Evolutionary conservation across 192 early-diverging fungal species (phyloP), one percentile per base, ranked within the genome.

Genomic region (Backusella sp.): DNA sequence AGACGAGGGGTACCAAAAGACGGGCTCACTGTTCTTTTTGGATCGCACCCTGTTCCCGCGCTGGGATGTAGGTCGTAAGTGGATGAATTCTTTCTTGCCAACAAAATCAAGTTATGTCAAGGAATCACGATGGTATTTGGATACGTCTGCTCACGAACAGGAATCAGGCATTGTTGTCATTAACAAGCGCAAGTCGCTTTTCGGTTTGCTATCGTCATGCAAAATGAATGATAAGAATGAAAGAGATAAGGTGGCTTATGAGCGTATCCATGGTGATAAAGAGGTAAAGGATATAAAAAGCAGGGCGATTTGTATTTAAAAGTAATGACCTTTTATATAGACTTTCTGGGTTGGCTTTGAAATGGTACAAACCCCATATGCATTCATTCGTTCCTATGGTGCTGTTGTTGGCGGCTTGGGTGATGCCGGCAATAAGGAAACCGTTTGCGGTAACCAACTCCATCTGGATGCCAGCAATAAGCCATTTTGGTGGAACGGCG

Each of bases 341-440:
- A 76, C 90, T 0, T 92, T 90, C 42, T 92, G 91, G 91, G 79
- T 86, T 32, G 90, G 90, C 0, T 86, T 79, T 41, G 91, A 92
- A 70, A 86, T 89, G 84, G 68, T 85, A 23, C 82, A 88, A 32
- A 83, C 85, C 37, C 89, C 88, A 1, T 88, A 88, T 66, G 73
- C 80, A 14, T 89, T 87, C 41, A 75, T 83, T 34, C 79, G 79
- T 44, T 84, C 81, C 7, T 81, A 84, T 72, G 87, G 84, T 14
- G 88, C 82, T 9, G 84, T 83, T 14, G 82, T 90, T 59, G 91
- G 90, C 35, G 84, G 79, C n/a, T 76, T 86, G 17, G 77, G 82
- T 26, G 66, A 76, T 28, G 80, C 46, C 5, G 74, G 84, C 14
- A 65, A 76, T 23, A 8, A 76, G 1, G 62, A 68, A 2, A 72